Percentiles rank a stretch among this genome's conserved stretches.
Conservation (phyloP, 371 early-diverging fungal species). For the Dinochytrium kinnereticum region DNA sequence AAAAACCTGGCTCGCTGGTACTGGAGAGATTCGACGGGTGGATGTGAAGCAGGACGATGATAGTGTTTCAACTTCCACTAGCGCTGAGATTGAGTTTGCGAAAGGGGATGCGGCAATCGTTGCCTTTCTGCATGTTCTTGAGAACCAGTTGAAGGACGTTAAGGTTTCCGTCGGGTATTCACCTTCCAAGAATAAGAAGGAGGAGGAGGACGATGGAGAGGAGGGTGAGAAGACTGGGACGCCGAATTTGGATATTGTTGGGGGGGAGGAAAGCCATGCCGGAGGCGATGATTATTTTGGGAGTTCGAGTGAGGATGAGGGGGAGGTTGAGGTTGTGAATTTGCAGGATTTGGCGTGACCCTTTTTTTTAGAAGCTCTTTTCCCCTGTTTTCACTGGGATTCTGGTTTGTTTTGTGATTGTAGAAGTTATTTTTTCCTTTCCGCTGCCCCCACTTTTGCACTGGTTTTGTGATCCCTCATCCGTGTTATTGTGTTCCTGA, state of each 20-base stretch:
- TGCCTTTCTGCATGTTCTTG: slow-evolving; percentile 29
- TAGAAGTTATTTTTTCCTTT: too few species aligned
- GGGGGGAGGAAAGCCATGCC: slow-evolving; percentile 1
- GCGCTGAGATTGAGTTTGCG: slow-evolving; percentile 41
- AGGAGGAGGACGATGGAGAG: slow-evolving; percentile 15
- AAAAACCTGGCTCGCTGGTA: slow-evolving; percentile 13
- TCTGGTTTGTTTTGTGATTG: too few species aligned
- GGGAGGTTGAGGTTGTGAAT: slow-evolving; percentile 10
- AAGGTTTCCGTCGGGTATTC: neutral
- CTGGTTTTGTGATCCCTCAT: too few species aligned
- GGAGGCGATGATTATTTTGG: neutral
- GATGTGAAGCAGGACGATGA: slow-evolving; percentile 18
- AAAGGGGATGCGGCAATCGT: slow-evolving; percentile 42
- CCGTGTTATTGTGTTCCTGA: too few species aligned
- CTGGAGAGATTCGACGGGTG: slow-evolving; percentile 41
- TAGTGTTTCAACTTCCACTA: neutral
- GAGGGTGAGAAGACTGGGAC: slow-evolving; percentile 12
- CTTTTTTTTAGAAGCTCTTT: too few species aligned
- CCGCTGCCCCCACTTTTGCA: too few species aligned
- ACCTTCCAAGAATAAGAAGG: neutral
- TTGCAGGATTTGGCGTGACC: neutral
- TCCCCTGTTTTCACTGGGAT: neutral
- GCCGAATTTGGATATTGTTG: slow-evolving; percentile 14
- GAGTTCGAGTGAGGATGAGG: slow-evolving; percentile 4
- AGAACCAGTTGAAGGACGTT: slow-evolving; percentile 12